Evolutionary conservation across 352 stramenopile species (phyloP).

Genomic region (Phytopythium kandeliae): DNA sequence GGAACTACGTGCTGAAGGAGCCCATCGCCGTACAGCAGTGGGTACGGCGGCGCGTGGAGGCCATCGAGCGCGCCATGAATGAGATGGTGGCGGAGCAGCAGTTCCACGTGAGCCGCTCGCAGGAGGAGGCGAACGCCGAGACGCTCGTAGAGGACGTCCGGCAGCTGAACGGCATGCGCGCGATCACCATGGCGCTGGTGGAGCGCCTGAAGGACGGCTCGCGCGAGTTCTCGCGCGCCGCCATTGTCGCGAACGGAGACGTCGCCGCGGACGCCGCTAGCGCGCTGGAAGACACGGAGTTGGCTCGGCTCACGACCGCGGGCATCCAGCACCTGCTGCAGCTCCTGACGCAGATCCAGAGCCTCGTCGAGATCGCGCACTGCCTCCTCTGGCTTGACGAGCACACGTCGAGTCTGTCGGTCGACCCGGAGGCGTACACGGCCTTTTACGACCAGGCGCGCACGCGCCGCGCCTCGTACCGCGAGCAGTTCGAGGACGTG

Average conservation of each 20-base stretch:
- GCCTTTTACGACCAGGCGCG: slow-evolving; percentile 68
- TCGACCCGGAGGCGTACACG: slow-evolving; percentile 42
- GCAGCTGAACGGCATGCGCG: slow-evolving; percentile 60
- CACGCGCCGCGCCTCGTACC: slow-evolving; percentile 40
- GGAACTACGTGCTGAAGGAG: slow-evolving; percentile 72
- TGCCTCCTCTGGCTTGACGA: slow-evolving; percentile 68
- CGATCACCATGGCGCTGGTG: slow-evolving; percentile 60
- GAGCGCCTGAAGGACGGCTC: slow-evolving; percentile 63
- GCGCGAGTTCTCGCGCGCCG: slow-evolving; percentile 17
- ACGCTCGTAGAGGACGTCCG: slow-evolving; percentile 37
- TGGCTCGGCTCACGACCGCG: slow-evolving; percentile 49
- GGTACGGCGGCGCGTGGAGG: slow-evolving; percentile 47
- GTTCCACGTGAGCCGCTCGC: slow-evolving; percentile 26
- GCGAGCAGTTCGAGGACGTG: slow-evolving; percentile 63
- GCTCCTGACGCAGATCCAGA: slow-evolving; percentile 60
- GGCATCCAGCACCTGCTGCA: slow-evolving; percentile 68
- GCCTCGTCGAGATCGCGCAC: slow-evolving; percentile 41
- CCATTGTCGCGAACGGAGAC: slow-evolving; percentile 24
- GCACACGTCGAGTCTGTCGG: slow-evolving; percentile 25
- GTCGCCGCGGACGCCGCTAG: background rate
- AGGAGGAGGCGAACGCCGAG: slow-evolving; percentile 24
- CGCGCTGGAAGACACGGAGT: slow-evolving; percentile 58
- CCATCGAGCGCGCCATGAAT: slow-evolving; percentile 47
- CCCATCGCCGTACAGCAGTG: slow-evolving; percentile 81
- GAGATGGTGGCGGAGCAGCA: slow-evolving; percentile 43